A percentile compares a stretch with the other conserved stretches of the same genome.
Conservation (phyloP, 768 basidiomycete species). For the Rhizopogon salebrosus region DNA sequence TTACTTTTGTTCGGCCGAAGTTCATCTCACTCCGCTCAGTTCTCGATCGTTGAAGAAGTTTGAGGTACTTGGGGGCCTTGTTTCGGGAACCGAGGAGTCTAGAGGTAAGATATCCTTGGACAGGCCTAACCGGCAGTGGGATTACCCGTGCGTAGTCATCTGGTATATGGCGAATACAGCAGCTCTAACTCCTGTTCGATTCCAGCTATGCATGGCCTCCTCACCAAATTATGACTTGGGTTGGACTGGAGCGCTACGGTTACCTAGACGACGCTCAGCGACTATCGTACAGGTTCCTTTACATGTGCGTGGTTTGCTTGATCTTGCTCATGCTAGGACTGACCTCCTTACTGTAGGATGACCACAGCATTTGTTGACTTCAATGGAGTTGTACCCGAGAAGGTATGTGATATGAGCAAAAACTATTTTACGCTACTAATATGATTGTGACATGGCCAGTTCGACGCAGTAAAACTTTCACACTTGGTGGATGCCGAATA, state of each 20-base stretch:
- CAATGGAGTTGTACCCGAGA: constrained; percentile 97
- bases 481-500: constrained; percentile 98
- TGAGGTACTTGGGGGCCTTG: constrained; percentile 91
- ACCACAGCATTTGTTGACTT: constrained; percentile 93
- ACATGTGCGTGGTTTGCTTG: constrained; percentile 57
- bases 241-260: constrained; percentile 93
- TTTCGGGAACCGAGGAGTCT: constrained; percentile 95
- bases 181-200: constrained; percentile 4
- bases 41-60: constrained; percentile 89
- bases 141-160: constrained; percentile 71
- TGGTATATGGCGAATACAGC: constrained; percentile 3
- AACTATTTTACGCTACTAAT: not conserved
- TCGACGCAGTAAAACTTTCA: constrained; percentile 93
- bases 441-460: constrained; percentile 40
- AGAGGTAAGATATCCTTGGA: constrained; percentile 94
- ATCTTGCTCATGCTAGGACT: not conserved
- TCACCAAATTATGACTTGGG: constrained; percentile 98
- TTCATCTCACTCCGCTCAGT: constrained; percentile 35
- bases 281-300: constrained; percentile 93
- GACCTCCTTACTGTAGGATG: constrained; percentile 51
- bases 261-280: constrained; percentile 91
- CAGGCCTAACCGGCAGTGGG: constrained; percentile 98
- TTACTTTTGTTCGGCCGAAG: constrained; percentile 2
- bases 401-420: constrained; percentile 41
- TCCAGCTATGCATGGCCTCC: constrained; percentile 83